Percentiles rank a stretch among this genome's conserved stretches.
Evolutionary conservation across 306 rosid genomes (phyloP).

Genomic region (Quercus wislizeni): DNA sequence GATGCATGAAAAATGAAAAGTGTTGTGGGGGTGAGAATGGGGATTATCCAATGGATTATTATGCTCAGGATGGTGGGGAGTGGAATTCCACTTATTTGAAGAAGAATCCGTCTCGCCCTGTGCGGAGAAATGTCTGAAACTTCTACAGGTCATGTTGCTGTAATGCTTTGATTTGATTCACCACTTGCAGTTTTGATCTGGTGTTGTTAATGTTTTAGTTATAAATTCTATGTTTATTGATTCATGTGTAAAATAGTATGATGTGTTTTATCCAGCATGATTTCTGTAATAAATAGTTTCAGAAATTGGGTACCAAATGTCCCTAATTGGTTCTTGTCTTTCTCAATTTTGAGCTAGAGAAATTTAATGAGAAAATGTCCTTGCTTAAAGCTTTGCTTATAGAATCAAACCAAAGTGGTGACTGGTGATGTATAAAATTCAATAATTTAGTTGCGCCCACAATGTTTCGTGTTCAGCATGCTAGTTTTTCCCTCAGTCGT

Average conservation of each 20-base stretch:
- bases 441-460: too few relatives aligned
- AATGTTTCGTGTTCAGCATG: too few relatives aligned
- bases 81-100: conserved; percentile 86
- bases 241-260: background rate
- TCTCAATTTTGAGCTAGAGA: too few relatives aligned
- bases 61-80: conserved; percentile 89
- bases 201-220: background rate
- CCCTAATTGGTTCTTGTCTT: too few relatives aligned
- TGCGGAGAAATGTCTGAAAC: conserved; percentile 30
- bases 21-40: conserved; percentile 28
- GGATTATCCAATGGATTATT: conserved; percentile 92
- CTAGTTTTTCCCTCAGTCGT: too few relatives aligned
- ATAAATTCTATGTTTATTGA: background rate
- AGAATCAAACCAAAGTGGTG: too few relatives aligned
- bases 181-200: background rate
- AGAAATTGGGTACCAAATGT: too few relatives aligned
- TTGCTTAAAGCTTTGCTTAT: too few relatives aligned
- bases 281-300: too few relatives aligned
- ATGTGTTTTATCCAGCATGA: background rate
- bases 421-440: too few relatives aligned
- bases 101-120: conserved; percentile 46
- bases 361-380: too few relatives aligned
- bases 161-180: background rate
- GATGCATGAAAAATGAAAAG: conserved; percentile 25
- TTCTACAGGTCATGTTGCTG: conserved; percentile 3